Base-by-base conservation (phyloP, 768 basidiomycete genomes). In the Mycena rosella region DNA sequence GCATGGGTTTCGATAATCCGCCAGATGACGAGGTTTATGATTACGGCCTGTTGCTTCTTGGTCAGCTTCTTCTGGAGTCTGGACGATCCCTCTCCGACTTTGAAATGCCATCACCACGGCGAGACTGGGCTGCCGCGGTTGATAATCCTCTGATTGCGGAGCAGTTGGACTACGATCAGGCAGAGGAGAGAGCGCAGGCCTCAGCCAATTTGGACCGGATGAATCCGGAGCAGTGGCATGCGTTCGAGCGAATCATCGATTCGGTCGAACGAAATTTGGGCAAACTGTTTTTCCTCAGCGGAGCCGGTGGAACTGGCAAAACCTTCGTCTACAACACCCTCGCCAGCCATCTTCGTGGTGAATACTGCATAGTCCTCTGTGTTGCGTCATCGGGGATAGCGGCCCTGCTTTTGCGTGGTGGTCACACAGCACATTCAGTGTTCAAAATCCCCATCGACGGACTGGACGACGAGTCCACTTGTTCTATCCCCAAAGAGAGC, bases 331-430 rank as follows among this genome's bases (percentile, higher is more conserved):
- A 63, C n/a, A 63, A 55, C 26, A 56, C 62, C 8, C 30, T 63
- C 29, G 44, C 11, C 82, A 84, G 73, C 85, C 26, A 52, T 7
- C 47, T 85, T 2, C 69, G 75, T 40, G 62, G 70, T 14, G 36
- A 72, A 27, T 74, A 74, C 0, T 52, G 71, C 44, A 78, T 86
- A 77, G 80, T 81, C 0, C 71, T 87, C 0, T 86, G 82, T 81
- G 83, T 85, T 9, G 83, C 85, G 17, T 86, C 83, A 0, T 84
- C 85, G 36, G 84, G 84, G 0, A 83, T 87, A 71, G 81, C 87
- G 11, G 76, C 84, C 3, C 73, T 86, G 10, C 79, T 88, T 0
- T 69, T 87, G 0, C 65, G 65, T 6, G 83, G 83, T 44, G 86
- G 86, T 6, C 73, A 79, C 0, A 88, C 87, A 15, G 76, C 84